Evolutionary conservation across 2,329 filamentous ascomycete genomes (phyloP).

Genomic region (Penicillium palitans): DNA sequence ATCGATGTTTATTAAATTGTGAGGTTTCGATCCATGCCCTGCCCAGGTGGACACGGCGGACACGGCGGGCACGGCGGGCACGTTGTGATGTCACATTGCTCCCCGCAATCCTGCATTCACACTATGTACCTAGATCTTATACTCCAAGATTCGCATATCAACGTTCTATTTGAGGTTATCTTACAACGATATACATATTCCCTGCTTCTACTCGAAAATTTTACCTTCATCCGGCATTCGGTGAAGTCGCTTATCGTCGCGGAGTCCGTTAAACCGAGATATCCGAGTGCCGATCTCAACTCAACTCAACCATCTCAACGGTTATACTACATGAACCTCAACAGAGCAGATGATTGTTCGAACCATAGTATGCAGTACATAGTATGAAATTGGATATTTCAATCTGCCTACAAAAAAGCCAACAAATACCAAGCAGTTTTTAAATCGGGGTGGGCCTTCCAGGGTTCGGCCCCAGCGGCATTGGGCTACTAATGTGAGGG

Average conservation of each 20-base stretch:
- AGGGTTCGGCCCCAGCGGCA: too few relatives aligned
- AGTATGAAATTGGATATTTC: background rate
- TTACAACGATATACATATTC: background rate
- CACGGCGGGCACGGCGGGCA: background rate
- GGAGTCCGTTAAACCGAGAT: background rate
- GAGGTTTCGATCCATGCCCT: background rate
- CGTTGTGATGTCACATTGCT: background rate
- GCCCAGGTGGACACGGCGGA: too few relatives aligned
- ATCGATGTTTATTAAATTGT: background rate
- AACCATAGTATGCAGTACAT: background rate
- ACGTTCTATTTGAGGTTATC: background rate
- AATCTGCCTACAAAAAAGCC: too few relatives aligned
- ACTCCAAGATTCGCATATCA: background rate
- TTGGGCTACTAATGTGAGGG: slow-evolving; percentile 13
- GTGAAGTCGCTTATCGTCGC: background rate
- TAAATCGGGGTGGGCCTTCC: too few relatives aligned
- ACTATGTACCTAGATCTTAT: background rate
- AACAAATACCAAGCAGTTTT: background rate
- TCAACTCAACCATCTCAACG: background rate
- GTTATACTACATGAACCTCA: background rate
- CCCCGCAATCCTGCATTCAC: background rate
- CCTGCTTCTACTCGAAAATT: background rate
- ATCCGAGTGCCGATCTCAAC: background rate
- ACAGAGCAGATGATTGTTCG: background rate
- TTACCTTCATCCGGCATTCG: background rate